Conservation (phyloP, 495 filamentous ascomycete species). For the Geopyxis carbonaria region DNA sequence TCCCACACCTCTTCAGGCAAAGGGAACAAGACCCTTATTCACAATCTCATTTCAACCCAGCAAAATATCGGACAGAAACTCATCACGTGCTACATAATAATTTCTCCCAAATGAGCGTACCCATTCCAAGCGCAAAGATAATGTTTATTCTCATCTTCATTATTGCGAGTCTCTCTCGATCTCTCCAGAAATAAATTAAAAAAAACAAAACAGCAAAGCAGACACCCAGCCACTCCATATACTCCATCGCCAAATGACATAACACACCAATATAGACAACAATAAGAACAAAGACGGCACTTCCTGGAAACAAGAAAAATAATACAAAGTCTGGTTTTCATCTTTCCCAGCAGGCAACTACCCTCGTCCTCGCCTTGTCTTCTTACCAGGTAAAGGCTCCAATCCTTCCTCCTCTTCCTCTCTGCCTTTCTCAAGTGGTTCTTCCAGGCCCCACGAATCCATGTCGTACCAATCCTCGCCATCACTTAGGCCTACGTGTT, state of each 20-base stretch:
- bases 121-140: too few relatives aligned
- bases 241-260: constrained; percentile 5
- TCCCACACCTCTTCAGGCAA: too few relatives aligned
- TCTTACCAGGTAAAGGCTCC: constrained; percentile 40
- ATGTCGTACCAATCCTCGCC: constrained; percentile 94
- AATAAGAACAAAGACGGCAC: neutral
- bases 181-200: neutral
- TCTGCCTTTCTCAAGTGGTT: constrained; percentile 75
- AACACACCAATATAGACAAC: neutral
- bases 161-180: too few relatives aligned
- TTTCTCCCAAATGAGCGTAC: too few relatives aligned
- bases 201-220: neutral
- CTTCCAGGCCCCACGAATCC: constrained; percentile 70
- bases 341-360: neutral
- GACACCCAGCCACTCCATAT: constrained; percentile 1
- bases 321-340: neutral
- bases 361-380: constrained; percentile 45
- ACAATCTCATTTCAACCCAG: too few relatives aligned
- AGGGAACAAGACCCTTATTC: too few relatives aligned
- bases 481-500: constrained; percentile 67
- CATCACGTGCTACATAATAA: too few relatives aligned
- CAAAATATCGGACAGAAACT: too few relatives aligned
- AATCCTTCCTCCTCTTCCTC: constrained; percentile 80
- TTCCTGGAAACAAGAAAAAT: neutral
- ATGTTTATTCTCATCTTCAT: too few relatives aligned